phyloP scores from a whole-genome alignment of 129 eudicot genomes.

The Chrysanthemum seticuspe region DNA sequence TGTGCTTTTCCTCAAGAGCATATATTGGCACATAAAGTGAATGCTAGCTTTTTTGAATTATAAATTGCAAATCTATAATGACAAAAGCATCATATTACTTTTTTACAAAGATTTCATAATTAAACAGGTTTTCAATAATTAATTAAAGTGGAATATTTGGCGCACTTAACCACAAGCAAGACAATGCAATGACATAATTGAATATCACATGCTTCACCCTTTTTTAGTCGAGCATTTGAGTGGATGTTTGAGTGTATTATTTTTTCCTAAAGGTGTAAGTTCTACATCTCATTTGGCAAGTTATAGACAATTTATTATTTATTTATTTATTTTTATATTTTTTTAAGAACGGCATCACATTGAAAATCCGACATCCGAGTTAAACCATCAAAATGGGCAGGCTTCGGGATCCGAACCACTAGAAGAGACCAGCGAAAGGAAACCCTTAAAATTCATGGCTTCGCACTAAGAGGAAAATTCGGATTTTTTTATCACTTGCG shows the following conservation, averaged over 20 bases:
- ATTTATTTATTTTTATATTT: too few species aligned
- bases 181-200: slow-evolving; percentile 66
- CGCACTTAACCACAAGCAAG: slow-evolving; percentile 67
- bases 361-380: too few species aligned
- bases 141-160: slow-evolving; percentile 32
- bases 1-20: slow-evolving; percentile 26
- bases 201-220: slow-evolving; percentile 58
- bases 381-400: too few species aligned
- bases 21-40: slow-evolving; percentile 27
- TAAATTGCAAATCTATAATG: slow-evolving; percentile 17
- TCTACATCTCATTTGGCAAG: too few species aligned
- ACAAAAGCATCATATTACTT: slow-evolving; percentile 29
- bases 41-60: slow-evolving; percentile 3
- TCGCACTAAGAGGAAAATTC: too few species aligned
- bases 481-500: too few species aligned
- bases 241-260: slow-evolving; percentile 18
- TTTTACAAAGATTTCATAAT: slow-evolving; percentile 34
- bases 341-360: too few species aligned
- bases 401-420: too few species aligned
- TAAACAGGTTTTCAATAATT: slow-evolving; percentile 13
- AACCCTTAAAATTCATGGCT: too few species aligned
- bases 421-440: too few species aligned
- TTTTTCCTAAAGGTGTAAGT: background rate
- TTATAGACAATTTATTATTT: too few species aligned
- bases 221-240: slow-evolving; percentile 31